Percentiles rank a stretch among this genome's conserved stretches.
Conservation (phyloP, 768 basidiomycete genomes). For the Amanita rubescens region DNA sequence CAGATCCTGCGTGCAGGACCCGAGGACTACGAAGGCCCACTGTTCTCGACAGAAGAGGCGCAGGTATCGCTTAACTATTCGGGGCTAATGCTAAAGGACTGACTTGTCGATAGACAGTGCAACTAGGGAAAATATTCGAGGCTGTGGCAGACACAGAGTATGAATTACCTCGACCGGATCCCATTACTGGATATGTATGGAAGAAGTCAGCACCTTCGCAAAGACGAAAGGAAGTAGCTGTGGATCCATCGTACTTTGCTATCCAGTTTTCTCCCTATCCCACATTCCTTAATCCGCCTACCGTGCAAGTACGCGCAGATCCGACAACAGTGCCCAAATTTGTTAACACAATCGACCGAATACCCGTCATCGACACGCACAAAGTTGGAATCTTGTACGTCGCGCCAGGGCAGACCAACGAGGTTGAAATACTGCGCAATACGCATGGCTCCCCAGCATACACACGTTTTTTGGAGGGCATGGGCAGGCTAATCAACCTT, state of each 20-base stretch:
- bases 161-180: slow-evolving; percentile 44
- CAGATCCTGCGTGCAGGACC: slow-evolving; percentile 22
- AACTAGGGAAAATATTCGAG: slow-evolving; percentile 19
- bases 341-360: slow-evolving; percentile 65
- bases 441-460: slow-evolving; percentile 92
- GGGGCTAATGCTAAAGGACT: background rate
- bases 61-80: slow-evolving; percentile 11
- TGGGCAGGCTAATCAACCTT: slow-evolving; percentile 82
- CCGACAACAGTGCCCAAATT: slow-evolving; percentile 48
- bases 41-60: slow-evolving; percentile 11
- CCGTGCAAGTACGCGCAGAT: slow-evolving; percentile 41
- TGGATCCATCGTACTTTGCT: slow-evolving; percentile 82
- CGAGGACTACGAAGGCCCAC: slow-evolving; percentile 15
- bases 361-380: slow-evolving; percentile 95
- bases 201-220: slow-evolving; percentile 81
- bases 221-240: slow-evolving; percentile 73
- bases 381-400: slow-evolving; percentile 97
- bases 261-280: slow-evolving; percentile 76
- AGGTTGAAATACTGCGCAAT: slow-evolving; percentile 83
- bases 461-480: slow-evolving; percentile 83
- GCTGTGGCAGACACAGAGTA: slow-evolving; percentile 12
- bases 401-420: slow-evolving; percentile 80
- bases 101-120: slow-evolving; percentile 16
- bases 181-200: slow-evolving; percentile 86
- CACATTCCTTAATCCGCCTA: slow-evolving; percentile 31